A percentile compares a stretch with the other conserved stretches of the same genome.
Evolutionary conservation across 805 yeast genomes (phyloP).

Genomic region (Cyberlindnera lachancei): DNA sequence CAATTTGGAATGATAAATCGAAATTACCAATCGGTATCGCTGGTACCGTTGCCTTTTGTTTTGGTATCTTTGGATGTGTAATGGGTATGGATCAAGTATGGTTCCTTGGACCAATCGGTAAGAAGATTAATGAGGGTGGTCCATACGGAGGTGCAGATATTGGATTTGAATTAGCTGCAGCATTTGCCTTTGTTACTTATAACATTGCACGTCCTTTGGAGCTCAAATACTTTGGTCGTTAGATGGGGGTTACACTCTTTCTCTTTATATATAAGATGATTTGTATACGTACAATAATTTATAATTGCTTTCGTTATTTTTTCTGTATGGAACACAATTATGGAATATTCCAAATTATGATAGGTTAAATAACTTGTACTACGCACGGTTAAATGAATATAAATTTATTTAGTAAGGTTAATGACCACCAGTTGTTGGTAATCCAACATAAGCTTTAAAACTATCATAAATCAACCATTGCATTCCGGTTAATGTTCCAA

Average conservation of each 20-base stretch:
- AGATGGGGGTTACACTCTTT: slow-evolving; percentile 2
- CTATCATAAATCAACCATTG: slow-evolving; percentile 97
- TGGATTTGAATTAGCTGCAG: slow-evolving; percentile 74
- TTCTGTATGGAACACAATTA: too few relatives aligned
- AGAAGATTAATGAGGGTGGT: slow-evolving; percentile 40
- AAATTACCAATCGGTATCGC: slow-evolving; percentile 72
- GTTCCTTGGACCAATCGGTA: slow-evolving; percentile 68
- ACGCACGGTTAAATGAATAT: too few relatives aligned
- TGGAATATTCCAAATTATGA: too few relatives aligned
- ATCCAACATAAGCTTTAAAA: slow-evolving; percentile 88
- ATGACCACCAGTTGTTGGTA: slow-evolving; percentile 81
- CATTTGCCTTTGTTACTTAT: slow-evolving; percentile 59
- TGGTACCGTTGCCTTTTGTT: slow-evolving; percentile 68
- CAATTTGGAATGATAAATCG: slow-evolving; percentile 48
- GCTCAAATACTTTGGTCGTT: slow-evolving; percentile 52
- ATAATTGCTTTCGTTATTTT: too few relatives aligned
- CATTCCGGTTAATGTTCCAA: slow-evolving; percentile 94
- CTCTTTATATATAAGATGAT: background rate
- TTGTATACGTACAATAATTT: background rate
- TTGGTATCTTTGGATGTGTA: slow-evolving; percentile 81
- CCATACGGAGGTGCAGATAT: slow-evolving; percentile 64
- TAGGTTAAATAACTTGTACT: too few relatives aligned
- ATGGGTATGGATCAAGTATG: slow-evolving; percentile 84
- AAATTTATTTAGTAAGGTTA: too few relatives aligned
- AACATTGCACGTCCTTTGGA: slow-evolving; percentile 59